Base-by-base conservation (phyloP, 202 grass and related monocot species). In the Elaeis oleifera region DNA sequence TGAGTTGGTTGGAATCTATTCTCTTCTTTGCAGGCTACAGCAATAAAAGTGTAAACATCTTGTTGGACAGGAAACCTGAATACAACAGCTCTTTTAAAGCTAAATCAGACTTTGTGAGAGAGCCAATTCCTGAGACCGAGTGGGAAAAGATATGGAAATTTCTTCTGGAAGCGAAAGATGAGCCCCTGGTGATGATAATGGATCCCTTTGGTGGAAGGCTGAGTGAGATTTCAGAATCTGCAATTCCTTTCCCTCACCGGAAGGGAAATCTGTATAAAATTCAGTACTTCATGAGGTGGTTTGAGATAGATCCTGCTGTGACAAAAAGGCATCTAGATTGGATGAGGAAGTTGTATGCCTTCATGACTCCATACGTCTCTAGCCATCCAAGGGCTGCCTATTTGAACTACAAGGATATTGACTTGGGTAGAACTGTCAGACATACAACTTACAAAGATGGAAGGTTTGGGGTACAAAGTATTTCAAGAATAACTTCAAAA, bases 81-180 rank as follows among this genome's bases (percentile, higher is more conserved):
- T 4, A 27, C 16, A 23, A 59, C 22, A 70, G 26, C 48, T 65
- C 59, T 50, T 70, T 64, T 3, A 80, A 80, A 31, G 71, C 71
- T 5, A 80, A 74, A 56, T 80, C 78, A 29, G 71, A 74, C 58
- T 80, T 75, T 58, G 68, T 80, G 58, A 80, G 71, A 26, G 26
- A 65, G 51, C 56, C 58, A 17, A 80, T 80, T 26, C 28, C 63
- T 50, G 64, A 74, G 49, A 58, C 9, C 2, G 70, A 23, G 21
- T 80, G 78, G 78, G 49, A 64, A 63, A 61, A 2, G 32, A 80
- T 75, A 64, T 75, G 78, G 78, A 24, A 69, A 17, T 28, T 51
- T 5, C 60, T 65, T 51, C 16, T 70, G 18, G 67, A 60, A 55
- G 26, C 9, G 18, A 49, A 36, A 3, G 67, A 70, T 28, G 78